These are phyloP conservation scores for Diplogelasinospora grovesii DNA, from an alignment of 495 filamentous ascomycete genomes.

Conservation along the genomic window DNA sequence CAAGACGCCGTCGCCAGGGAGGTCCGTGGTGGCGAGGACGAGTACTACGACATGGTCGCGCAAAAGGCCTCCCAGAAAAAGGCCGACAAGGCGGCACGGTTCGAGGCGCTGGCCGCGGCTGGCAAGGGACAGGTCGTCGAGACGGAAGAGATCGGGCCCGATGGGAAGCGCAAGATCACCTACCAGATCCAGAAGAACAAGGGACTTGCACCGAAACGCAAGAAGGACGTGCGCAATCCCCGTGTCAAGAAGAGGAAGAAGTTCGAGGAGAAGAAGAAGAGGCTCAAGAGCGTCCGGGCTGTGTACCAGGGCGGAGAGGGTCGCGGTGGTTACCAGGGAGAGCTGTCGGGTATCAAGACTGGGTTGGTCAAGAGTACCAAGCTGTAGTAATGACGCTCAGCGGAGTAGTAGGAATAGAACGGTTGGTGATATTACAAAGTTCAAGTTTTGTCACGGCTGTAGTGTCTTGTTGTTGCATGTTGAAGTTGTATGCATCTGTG, in stretches of 20 bases:
- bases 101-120: constrained; percentile 38
- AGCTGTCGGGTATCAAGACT: constrained; percentile 92
- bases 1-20: constrained; percentile 36
- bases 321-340: constrained; percentile 81
- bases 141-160: constrained; percentile 54
- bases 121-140: constrained; percentile 48
- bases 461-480: too few species aligned
- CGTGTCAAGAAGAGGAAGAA: constrained; percentile 95
- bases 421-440: too few species aligned
- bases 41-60: constrained; percentile 86
- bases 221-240: constrained; percentile 90
- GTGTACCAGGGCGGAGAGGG: constrained; percentile 85
- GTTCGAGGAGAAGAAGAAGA: constrained; percentile 92
- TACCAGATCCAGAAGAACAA: constrained; percentile 97
- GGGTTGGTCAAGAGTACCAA: constrained; percentile 90
- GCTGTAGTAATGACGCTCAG: too few species aligned
- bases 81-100: constrained; percentile 55
- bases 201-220: constrained; percentile 79
- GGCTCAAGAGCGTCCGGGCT: constrained; percentile 73
- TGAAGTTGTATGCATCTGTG: too few species aligned
- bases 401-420: too few species aligned
- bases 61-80: constrained; percentile 62
- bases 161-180: constrained; percentile 82
- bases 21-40: constrained; percentile 55
- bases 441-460: too few species aligned